Base-by-base conservation (phyloP, 202 grass and related monocot genomes). In the Eragrostis tef region DNA sequence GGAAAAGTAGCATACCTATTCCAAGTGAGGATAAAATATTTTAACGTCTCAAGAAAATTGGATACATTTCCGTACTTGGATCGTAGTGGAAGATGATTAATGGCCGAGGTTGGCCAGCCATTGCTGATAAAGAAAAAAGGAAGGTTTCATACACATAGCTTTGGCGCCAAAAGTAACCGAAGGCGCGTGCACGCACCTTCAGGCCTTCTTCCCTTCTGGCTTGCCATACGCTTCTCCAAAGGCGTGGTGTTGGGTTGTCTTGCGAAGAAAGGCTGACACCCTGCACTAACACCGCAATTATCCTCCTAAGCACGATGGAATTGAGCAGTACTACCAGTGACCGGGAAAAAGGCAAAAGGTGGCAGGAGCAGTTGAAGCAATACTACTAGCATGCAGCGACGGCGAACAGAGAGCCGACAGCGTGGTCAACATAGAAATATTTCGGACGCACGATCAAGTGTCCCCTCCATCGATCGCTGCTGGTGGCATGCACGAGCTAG, bases 211-310 rank as follows among this genome's bases (percentile, higher is more conserved):
- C 36, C 29, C 62, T 64, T 0, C 14, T 27, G 27, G 61, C 27
- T 29, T 16, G 25, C 22, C 9, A 24, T 57, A 57, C 26, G 58
- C 60, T 63, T 64, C 27, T 17, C 12, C 61, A 64, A 64, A 16
- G 26, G 61, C 57, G 51, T 12, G 71, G 27, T 36, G 50, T 17
- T 73, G 70, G n/a, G 8, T 10, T 2, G 29, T 15, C 4, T 34
- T 21, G 54, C 3, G 25, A 49, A 34, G n/a, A 47, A 20, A 22
- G 60, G 45, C 17, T 78, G 75, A 51, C 75, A 65, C 58, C 2
- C 2, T 14, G 58, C 74, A 62, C 74, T 64, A 64, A 19, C 74
- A 58, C 57, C 8, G 74, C 57, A 77, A 77, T 77, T 46, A 63
- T 34, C 25, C 16, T 62, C 25, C 44, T 64, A 64, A 17, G 24